Conservation (phyloP, 2,329 filamentous ascomycete species). For the Fusarium scirpi region DNA sequence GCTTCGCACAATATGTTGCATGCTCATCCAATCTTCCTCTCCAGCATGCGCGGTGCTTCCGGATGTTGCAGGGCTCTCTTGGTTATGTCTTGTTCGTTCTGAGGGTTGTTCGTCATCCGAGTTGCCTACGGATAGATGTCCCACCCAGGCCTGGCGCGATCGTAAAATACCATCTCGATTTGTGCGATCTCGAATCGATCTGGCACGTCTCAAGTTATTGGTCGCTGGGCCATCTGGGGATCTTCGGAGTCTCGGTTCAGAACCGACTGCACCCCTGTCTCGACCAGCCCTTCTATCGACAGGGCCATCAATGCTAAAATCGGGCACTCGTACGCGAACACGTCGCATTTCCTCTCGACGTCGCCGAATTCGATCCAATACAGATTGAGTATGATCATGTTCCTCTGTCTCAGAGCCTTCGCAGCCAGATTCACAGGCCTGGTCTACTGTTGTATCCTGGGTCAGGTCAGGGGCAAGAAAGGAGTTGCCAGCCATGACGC, state of each 20-base stretch:
- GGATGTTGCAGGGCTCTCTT: conserved; percentile 39
- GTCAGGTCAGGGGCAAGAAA: conserved; percentile 49
- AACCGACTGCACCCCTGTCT: conserved; percentile 16
- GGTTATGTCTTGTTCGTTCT: conserved; percentile 32
- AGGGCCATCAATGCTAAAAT: conserved; percentile 32
- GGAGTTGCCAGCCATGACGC: conserved; percentile 59
- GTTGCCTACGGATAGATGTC: conserved; percentile 44
- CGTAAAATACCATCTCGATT: conserved; percentile 3
- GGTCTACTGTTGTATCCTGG: conserved; percentile 54
- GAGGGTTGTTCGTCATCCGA: conserved; percentile 45
- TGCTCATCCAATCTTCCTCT: conserved; percentile 65
- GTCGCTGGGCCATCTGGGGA: conserved; percentile 24
- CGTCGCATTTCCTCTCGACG: conserved; percentile 32
- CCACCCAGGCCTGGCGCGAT: conserved; percentile 43
- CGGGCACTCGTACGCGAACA: conserved; percentile 35
- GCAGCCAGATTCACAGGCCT: conserved; percentile 64
- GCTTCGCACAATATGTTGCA: conserved; percentile 78
- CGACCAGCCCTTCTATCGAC: conserved; percentile 15
- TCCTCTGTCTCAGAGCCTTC: conserved; percentile 68
- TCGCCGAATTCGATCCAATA: conserved; percentile 25
- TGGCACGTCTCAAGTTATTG: not conserved
- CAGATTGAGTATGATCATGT: conserved; percentile 57
- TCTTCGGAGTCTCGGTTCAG: conserved; percentile 24
- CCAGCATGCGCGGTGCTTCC: conserved; percentile 38
- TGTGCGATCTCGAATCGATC: conserved; percentile 9